Evolutionary conservation across 148 eudicot genomes (phyloP), one percentile per base, ranked within the genome.

Genomic region (Rhododendron molle): DNA sequence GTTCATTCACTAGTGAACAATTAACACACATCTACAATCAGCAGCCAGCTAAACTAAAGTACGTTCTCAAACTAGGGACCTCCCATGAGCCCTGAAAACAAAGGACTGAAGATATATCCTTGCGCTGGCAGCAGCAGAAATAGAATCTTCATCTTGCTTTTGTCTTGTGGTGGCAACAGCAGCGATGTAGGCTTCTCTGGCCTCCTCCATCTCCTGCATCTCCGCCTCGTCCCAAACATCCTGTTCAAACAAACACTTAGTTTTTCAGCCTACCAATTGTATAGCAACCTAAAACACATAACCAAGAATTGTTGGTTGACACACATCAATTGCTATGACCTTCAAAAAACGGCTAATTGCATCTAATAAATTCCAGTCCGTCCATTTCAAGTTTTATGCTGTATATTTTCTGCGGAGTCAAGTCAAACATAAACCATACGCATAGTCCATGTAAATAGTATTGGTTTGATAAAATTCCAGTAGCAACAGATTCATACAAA

Each of bases 81-180:
- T 56, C 83, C 82, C 72, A 30, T 65, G 86, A 54, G 67, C 78
- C 87, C 86, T 87, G 40, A 90, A 88, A 81, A 93, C 90, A 54
- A 93, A 85, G 23, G 96, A 93, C 83, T 95, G 94, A 26, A 96
- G 94, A 88, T 89, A 89, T 54, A 88, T 84, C 85, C 99, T 93
- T 56, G 94, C 95, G 80, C 56, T 88, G 34, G 90, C 89, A 26
- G 96, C 99, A 43, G 90, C 91, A 47, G 91, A 85, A 87, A 96
- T 89, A 40, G 99, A 96, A 83, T 91, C 92, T 81, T 96, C 99
- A 62, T 96, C 96, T 89, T 88, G 94, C 76, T 67, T 95, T 85
- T 91, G 94, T 90, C 94, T 96, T 18, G 95, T 95, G 76, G 87
- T 81, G 71, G 92, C 95, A 76, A 95, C 89, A 38, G 99, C 98